phyloP scores from a whole-genome alignment of 2,329 filamentous ascomycete genomes.

The Monilinia aucupariae region DNA sequence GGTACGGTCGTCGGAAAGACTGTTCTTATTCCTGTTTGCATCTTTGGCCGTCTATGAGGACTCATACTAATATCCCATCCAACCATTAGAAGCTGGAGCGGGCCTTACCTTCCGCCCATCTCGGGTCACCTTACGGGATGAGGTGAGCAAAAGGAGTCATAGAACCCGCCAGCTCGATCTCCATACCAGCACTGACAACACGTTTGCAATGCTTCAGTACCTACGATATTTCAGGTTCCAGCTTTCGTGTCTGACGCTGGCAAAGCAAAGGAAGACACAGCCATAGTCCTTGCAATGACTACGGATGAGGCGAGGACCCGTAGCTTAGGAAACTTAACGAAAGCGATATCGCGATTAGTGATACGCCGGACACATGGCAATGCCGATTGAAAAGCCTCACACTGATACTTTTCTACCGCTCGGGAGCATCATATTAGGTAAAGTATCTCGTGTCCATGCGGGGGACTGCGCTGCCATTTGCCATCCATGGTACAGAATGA shows the following conservation, averaged over 20 bases:
- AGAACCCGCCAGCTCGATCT: constrained; percentile 4
- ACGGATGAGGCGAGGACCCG: background rate
- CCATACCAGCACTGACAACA: background rate
- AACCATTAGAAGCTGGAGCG: constrained; percentile 16
- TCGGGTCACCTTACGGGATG: constrained; percentile 10
- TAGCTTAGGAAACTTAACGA: background rate
- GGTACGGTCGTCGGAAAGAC: background rate
- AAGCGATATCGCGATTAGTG: background rate
- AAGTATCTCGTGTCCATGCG: constrained; percentile 12
- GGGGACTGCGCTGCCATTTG: constrained; percentile 7
- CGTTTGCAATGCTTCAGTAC: background rate
- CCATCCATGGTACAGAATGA: constrained; percentile 6
- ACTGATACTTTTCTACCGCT: background rate
- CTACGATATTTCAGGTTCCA: constrained; percentile 1
- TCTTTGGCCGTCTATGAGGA: background rate
- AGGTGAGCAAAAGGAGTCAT: constrained; percentile 15
- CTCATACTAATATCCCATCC: constrained; percentile 11
- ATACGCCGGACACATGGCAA: constrained; percentile 2
- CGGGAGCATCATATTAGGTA: constrained; percentile 11
- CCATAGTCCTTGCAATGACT: constrained; percentile 2
- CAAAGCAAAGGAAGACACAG: constrained; percentile 1
- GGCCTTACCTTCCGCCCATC: constrained; percentile 20
- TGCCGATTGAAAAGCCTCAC: background rate
- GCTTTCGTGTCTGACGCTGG: constrained; percentile 1
- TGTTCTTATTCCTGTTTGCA: constrained; percentile 13